A percentile compares a stretch with the other conserved stretches of the same genome.
Conservation (phyloP, 2,329 filamentous ascomycete genomes). For the Stagonosporopsis cucurbitacearum region DNA sequence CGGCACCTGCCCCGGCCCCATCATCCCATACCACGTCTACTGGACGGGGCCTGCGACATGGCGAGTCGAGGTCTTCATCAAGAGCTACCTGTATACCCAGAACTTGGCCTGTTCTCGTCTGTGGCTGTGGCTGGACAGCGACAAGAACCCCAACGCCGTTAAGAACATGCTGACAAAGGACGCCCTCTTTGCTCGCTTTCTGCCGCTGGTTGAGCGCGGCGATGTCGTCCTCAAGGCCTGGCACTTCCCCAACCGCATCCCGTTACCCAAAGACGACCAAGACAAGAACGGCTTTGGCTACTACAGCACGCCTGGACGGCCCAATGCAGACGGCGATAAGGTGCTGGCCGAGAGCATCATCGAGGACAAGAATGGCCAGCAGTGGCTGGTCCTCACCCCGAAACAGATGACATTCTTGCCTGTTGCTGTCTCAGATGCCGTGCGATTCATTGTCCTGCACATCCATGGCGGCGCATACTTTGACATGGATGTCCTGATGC, state of each 20-base stretch:
- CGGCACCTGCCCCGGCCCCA: conserved; percentile 62
- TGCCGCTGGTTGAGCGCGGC: conserved; percentile 61
- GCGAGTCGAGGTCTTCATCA: conserved; percentile 64
- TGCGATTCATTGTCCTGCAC: conserved; percentile 62
- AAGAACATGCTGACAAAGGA: conserved; percentile 60
- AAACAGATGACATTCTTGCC: conserved; percentile 66
- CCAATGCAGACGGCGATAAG: conserved; percentile 51
- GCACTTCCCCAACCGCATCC: conserved; percentile 61
- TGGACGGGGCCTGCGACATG: conserved; percentile 65
- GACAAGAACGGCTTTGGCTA: conserved; percentile 58
- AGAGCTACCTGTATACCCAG: conserved; percentile 64
- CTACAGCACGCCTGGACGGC: conserved; percentile 56
- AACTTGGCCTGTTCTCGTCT: conserved; percentile 62
- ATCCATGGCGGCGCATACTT: conserved; percentile 62
- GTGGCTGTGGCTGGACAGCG: conserved; percentile 62
- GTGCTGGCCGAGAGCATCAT: conserved; percentile 60
- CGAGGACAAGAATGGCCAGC: conserved; percentile 57
- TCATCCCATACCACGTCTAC: conserved; percentile 63
- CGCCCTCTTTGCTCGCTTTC: conserved; percentile 60
- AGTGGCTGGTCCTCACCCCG: conserved; percentile 61
- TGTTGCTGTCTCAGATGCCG: conserved; percentile 63
- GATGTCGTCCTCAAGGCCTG: conserved; percentile 61
- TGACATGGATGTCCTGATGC: conserved; percentile 63
- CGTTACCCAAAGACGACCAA: conserved; percentile 57
- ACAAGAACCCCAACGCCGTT: conserved; percentile 58